These are phyloP conservation scores for Mortierella sp. DNA, from an alignment of 371 early-diverging fungal genomes.

Conservation along the genomic window DNA sequence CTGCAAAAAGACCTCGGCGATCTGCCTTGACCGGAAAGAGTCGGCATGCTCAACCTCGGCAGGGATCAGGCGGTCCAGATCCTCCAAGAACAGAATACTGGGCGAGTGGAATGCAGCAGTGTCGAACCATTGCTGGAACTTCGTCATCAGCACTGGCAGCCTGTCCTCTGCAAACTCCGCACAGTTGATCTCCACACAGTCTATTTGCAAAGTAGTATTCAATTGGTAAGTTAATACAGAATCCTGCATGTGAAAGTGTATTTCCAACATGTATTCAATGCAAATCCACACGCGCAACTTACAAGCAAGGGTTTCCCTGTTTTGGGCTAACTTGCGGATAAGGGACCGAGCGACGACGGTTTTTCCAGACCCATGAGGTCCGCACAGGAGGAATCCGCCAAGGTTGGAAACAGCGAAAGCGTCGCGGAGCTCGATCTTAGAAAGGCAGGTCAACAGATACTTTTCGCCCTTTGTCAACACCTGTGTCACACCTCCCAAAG, in stretches of 20 bases:
- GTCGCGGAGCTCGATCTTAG: conserved; percentile 63
- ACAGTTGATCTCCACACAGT: conserved; percentile 75
- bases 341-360: conserved; percentile 75
- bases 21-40: conserved; percentile 76
- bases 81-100: conserved; percentile 94
- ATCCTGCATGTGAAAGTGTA: not conserved
- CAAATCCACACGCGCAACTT: conserved; percentile 39
- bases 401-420: conserved; percentile 66
- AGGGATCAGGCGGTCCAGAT: conserved; percentile 93
- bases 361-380: conserved; percentile 91
- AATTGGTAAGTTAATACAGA: not conserved
- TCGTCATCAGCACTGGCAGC: conserved; percentile 73
- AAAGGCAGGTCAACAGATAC: conserved; percentile 68
- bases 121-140: conserved; percentile 75
- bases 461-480: conserved; percentile 61
- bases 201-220: conserved; percentile 31
- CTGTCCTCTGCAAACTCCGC: conserved; percentile 74
- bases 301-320: conserved; percentile 70
- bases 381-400: conserved; percentile 86
- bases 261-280: not conserved
- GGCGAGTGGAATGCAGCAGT: conserved; percentile 86
- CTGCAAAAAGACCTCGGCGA: conserved; percentile 76
- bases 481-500: conserved; percentile 67
- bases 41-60: conserved; percentile 88
- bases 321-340: conserved; percentile 57